Evolutionary conservation across 306 rosid genomes (phyloP).

Genomic region (Cicer bijugum): DNA sequence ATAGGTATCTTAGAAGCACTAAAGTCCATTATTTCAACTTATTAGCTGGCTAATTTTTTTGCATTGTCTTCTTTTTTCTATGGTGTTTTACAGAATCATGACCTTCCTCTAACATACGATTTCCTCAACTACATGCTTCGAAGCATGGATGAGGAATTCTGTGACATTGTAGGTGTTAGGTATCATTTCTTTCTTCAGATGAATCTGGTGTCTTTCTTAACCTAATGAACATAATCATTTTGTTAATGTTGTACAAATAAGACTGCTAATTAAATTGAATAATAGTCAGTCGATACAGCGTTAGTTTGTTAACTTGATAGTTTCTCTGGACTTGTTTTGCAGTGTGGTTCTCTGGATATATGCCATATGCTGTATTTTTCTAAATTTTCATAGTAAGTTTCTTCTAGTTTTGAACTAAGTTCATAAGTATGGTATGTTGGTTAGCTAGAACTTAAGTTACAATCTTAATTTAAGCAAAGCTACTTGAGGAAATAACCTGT

Average conservation of each 20-base stretch:
- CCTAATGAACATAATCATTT: constrained; percentile 5
- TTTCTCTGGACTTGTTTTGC: constrained; percentile 49
- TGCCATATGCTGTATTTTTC: constrained; percentile 77
- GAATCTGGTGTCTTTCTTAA: constrained; percentile 31
- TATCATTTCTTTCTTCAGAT: constrained; percentile 38
- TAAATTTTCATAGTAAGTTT: constrained; percentile 81
- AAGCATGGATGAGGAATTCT: constrained; percentile 96
- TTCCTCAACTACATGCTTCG: constrained; percentile 93
- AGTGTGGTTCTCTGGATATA: constrained; percentile 90
- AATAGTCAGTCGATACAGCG: not conserved
- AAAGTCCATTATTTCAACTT: not conserved
- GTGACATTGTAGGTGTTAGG: constrained; percentile 90
- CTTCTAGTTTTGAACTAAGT: constrained; percentile 10
- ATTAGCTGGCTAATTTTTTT: constrained; percentile 40
- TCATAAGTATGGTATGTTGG: constrained; percentile 4
- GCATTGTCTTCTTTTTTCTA: constrained; percentile 24
- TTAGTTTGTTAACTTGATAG: constrained; percentile 1
- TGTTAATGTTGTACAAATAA: constrained; percentile 15
- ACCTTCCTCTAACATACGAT: constrained; percentile 78
- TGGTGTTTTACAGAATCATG: constrained; percentile 63
- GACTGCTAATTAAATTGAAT: constrained; percentile 17
- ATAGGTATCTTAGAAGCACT: not conserved
- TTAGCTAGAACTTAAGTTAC: not conserved
- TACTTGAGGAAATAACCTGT: constrained; percentile 19
- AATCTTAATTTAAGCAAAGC: not conserved